Evolutionary conservation across 768 basidiomycete species (phyloP), one percentile per base, ranked within the genome.

Genomic region (Amanita thiersii): DNA sequence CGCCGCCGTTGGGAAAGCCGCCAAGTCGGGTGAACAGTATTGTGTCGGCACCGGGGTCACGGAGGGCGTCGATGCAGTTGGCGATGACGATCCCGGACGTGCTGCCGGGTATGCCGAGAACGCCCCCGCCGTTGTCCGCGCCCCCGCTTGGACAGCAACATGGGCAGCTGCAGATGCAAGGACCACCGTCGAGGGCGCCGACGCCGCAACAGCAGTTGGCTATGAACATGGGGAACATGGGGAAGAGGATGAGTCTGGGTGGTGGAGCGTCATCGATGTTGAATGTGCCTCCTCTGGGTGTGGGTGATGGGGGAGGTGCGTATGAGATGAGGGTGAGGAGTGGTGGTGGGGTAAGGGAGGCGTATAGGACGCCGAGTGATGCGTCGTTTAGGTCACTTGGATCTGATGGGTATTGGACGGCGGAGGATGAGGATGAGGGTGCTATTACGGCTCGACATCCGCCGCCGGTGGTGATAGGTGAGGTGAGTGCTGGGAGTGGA

Each of bases 371-470:
- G 18, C 57, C 56, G 12, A 73, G 65, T 41, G 59, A 61, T 26
- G 54, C 58, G 37, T 64, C 63, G 25, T 54, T 58, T 44, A 62
- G 64, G 11, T 68, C 63, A 24, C 53, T 58, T 44, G 62, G 64
- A 10, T 68, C 70, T 11, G 70, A 72, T 21, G 70, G 65, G 3
- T 66, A 59, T 33, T 67, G 58, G 54, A 48, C 53, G n/a, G 58
- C 55, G 11, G 67, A 55, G 56, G 48, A 49, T 29, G 44, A 52
- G 39, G 57, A 52, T 14, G 53, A 56, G 23, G 56, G 53, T 5
- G 53, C 26, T n/a, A n/a, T 7, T n/a, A 28, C 26, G 7, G 26
- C 26, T n/a, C 26, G 30, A 32, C 39, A 17, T n/a, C n/a, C n/a
- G n/a, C n/a, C n/a, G n/a, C n/a, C n/a, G n/a, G n/a, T n/a, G n/a